Percentiles rank a stretch among this genome's conserved stretches.
Evolutionary conservation across 169 alveolate genomes (phyloP).

Genomic region (Eimeria necatrix): DNA sequence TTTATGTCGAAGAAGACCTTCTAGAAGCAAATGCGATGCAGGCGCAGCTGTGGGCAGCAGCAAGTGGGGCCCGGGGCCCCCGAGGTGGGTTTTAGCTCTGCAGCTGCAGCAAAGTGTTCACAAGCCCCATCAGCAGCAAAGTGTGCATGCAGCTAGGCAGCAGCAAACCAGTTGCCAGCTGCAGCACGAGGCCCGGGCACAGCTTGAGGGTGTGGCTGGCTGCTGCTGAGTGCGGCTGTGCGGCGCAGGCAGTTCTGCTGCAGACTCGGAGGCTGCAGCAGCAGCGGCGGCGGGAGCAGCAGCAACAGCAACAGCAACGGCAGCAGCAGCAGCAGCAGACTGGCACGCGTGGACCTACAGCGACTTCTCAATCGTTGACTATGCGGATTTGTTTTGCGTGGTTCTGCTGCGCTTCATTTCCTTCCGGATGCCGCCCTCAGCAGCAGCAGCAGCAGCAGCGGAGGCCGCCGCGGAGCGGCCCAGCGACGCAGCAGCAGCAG

Average conservation of each 20-base stretch:
- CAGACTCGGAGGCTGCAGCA: too few species aligned
- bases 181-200: too few species aligned
- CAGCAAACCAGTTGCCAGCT: too few species aligned
- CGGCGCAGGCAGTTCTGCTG: too few species aligned
- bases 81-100: too few species aligned
- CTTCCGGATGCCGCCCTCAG: conserved; percentile 35
- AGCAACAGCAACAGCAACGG: background rate
- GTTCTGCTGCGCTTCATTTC: conserved; percentile 43
- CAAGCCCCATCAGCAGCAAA: too few species aligned
- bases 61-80: background rate
- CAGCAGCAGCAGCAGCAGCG: conserved; percentile 33
- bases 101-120: too few species aligned
- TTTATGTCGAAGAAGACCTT: conserved; percentile 27
- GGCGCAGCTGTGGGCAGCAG: conserved; percentile 56
- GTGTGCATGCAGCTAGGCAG: too few species aligned
- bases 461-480: background rate
- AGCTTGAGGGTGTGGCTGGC: too few species aligned
- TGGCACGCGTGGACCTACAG: conserved; percentile 52
- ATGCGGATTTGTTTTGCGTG: conserved; percentile 49
- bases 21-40: conserved; percentile 16
- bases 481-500: conserved; percentile 1
- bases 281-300: background rate
- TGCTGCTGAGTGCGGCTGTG: too few species aligned
- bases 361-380: conserved; percentile 62
- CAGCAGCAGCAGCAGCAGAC: background rate